Conservation (phyloP, 2,329 filamentous ascomycete genomes). For the Colletotrichum sp. region DNA sequence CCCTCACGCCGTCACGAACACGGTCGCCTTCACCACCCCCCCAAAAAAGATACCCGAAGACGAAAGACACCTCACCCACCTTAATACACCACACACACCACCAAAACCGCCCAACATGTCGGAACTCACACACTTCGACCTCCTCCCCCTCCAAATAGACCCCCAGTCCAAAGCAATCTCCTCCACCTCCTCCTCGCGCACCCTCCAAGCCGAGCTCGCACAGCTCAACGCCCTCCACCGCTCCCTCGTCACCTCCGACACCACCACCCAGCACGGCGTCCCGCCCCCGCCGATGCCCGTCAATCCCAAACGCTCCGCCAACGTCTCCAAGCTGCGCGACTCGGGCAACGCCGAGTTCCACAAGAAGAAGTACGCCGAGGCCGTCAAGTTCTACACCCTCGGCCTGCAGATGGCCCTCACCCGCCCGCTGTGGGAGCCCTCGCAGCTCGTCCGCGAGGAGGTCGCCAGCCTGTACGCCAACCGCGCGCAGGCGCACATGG, state of each 20-base stretch:
- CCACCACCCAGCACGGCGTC: slow-evolving; percentile 59
- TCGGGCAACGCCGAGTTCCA: slow-evolving; percentile 83
- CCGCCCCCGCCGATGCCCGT: slow-evolving; percentile 89
- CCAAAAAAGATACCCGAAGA: background rate
- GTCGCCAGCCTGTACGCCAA: slow-evolving; percentile 81
- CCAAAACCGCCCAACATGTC: slow-evolving; percentile 46
- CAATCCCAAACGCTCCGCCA: slow-evolving; percentile 88
- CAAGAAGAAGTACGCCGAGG: slow-evolving; percentile 76
- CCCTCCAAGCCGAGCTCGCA: slow-evolving; percentile 69
- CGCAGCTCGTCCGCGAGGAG: slow-evolving; percentile 84
- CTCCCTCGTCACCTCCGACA: slow-evolving; percentile 68
- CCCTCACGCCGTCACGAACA: background rate
- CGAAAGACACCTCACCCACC: background rate
- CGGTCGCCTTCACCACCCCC: background rate
- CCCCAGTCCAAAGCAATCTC: slow-evolving; percentile 79
- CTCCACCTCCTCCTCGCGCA: slow-evolving; percentile 48
- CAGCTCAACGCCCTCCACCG: slow-evolving; percentile 83
- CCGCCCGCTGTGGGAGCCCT: slow-evolving; percentile 87
- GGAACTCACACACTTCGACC: slow-evolving; percentile 77
- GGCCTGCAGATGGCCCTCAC: slow-evolving; percentile 87
- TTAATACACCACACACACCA: background rate
- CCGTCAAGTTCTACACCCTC: slow-evolving; percentile 81
- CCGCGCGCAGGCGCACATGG: slow-evolving; percentile 90
- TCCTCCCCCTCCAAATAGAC: slow-evolving; percentile 83
- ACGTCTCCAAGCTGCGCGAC: slow-evolving; percentile 91